Evolutionary conservation across 2,329 filamentous ascomycete species (phyloP).

Genomic region (Aspergillus transmontanensis): DNA sequence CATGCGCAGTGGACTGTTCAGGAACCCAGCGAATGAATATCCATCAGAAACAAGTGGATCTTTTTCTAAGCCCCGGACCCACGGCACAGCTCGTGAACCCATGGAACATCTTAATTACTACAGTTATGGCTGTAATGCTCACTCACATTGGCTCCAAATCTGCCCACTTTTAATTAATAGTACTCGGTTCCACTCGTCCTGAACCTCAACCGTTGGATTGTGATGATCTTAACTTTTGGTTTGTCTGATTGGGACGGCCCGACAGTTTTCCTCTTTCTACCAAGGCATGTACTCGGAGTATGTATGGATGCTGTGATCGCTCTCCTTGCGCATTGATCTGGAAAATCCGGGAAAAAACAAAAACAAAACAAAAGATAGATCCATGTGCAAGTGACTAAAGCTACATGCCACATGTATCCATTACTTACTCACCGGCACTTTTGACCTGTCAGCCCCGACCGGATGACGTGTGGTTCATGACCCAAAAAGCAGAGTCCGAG

Average conservation of each 20-base stretch:
- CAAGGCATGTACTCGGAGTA: too few species aligned
- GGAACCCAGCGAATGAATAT: constrained; percentile 1
- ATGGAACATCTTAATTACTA: neutral
- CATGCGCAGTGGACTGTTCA: neutral
- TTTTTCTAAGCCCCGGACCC: constrained; percentile 2
- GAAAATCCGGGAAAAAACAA: neutral
- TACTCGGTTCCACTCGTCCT: neutral
- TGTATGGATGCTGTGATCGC: neutral
- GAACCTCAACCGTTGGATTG: neutral
- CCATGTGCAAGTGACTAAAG: neutral
- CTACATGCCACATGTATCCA: neutral
- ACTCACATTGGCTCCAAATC: neutral
- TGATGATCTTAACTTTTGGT: neutral
- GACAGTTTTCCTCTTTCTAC: neutral
- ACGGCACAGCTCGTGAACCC: constrained; percentile 1
- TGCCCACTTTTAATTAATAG: neutral
- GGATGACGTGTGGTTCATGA: neutral
- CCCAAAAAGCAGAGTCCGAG: neutral
- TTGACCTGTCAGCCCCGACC: neutral
- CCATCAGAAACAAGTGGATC: neutral
- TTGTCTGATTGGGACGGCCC: neutral
- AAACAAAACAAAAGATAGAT: neutral
- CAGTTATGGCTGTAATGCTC: too few species aligned
- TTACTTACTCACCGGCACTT: neutral
- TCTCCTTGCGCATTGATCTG: neutral